Conservation (phyloP, 441 rosid genomes). For the Erodium trifolium region DNA sequence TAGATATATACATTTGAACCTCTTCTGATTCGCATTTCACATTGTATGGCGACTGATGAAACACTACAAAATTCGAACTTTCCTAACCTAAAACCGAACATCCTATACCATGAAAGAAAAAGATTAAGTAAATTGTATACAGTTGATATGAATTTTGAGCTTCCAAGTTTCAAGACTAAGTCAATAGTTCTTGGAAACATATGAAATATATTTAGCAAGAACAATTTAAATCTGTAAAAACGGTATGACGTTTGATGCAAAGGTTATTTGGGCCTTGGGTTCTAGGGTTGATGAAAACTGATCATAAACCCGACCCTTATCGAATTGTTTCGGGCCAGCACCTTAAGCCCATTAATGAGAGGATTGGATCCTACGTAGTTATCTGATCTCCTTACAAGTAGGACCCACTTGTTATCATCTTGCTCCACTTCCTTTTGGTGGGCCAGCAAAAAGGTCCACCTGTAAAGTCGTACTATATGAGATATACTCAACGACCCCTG, state of each 20-base stretch:
- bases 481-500: background rate
- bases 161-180: too few species aligned
- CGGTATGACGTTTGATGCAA: background rate
- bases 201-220: too few species aligned
- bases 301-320: background rate
- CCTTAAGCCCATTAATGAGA: background rate
- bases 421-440: background rate
- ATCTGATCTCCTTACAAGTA: background rate
- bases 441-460: background rate
- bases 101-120: too few species aligned
- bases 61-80: too few species aligned
- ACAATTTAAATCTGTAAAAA: too few species aligned
- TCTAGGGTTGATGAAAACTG: background rate
- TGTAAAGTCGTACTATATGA: background rate
- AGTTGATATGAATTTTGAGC: too few species aligned
- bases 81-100: too few species aligned
- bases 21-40: too few species aligned
- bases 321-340: background rate
- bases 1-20: too few species aligned
- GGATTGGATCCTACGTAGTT: background rate
- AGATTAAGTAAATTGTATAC: too few species aligned
- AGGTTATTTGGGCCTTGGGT: background rate
- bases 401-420: background rate
- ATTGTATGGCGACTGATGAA: too few species aligned
- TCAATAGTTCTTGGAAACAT: too few species aligned